phyloP scores from a whole-genome alignment of 768 basidiomycete species.

The Mycena albidolilacea region DNA sequence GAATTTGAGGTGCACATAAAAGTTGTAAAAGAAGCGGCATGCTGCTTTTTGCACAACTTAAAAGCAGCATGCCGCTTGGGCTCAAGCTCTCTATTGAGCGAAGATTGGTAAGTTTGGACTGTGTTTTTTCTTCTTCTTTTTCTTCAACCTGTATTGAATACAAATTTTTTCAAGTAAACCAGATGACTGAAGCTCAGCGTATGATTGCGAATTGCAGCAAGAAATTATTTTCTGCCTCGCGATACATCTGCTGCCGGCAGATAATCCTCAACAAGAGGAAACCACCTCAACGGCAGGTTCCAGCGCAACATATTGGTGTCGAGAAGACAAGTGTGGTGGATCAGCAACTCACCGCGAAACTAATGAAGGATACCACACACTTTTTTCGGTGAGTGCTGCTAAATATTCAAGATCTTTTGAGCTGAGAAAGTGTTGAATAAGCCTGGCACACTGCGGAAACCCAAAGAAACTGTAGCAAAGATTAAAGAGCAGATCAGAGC shows the following conservation, averaged over 20 bases:
- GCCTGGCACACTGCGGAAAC: not conserved
- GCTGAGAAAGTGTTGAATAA: too few species aligned
- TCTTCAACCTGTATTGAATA: too few species aligned
- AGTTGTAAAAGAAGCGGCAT: too few species aligned
- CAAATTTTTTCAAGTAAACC: not conserved
- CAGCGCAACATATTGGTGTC: too few species aligned
- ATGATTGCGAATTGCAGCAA: slow-evolving; percentile 42
- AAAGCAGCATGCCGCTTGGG: too few species aligned
- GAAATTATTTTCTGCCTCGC: slow-evolving; percentile 46
- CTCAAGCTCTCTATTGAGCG: slow-evolving; percentile 43
- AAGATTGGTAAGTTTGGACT: slow-evolving; percentile 29
- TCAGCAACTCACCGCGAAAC: slow-evolving; percentile 39
- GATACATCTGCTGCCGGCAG: too few species aligned
- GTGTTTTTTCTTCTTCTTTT: too few species aligned
- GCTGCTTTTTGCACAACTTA: slow-evolving; percentile 46
- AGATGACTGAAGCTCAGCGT: slow-evolving; percentile 26
- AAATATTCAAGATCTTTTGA: too few species aligned
- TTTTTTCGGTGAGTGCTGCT: not conserved
- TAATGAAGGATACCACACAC: slow-evolving; percentile 11
- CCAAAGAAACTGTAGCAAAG: not conserved
- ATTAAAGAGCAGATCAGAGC: slow-evolving; percentile 7
- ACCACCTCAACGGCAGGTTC: slow-evolving; percentile 43
- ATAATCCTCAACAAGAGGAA: slow-evolving; percentile 53
- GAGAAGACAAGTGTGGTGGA: slow-evolving; percentile 43
- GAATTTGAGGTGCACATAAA: too few species aligned